Evolutionary conservation across 2,329 filamentous ascomycete species (phyloP).

Genomic region (Magnaporthales sp.): DNA sequence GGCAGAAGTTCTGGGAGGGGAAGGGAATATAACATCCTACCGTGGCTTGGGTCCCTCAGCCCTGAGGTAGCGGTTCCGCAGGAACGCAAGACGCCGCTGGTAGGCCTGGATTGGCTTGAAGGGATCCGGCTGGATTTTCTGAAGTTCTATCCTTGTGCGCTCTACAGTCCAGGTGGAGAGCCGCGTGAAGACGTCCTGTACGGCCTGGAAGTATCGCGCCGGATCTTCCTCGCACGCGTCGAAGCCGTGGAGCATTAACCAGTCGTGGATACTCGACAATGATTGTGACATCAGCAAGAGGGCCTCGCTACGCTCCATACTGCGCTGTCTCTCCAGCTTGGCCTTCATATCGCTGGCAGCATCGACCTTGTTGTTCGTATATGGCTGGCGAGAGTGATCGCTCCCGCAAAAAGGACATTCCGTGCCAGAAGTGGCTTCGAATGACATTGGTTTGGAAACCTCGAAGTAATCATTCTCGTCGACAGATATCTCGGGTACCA

Average conservation of each 20-base stretch:
- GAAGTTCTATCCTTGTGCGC: neutral
- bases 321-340: neutral
- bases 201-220: neutral
- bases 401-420: neutral
- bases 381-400: neutral
- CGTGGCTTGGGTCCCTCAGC: neutral
- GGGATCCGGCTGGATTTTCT: neutral
- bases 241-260: slow-evolving; percentile 3
- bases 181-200: neutral
- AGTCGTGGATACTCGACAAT: neutral
- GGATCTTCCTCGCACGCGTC: slow-evolving; percentile 1
- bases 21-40: neutral
- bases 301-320: neutral
- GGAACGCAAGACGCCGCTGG: neutral
- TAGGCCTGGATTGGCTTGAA: neutral
- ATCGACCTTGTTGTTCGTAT: neutral
- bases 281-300: slow-evolving; percentile 1
- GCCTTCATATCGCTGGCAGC: neutral
- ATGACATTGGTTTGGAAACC: neutral
- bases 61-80: neutral
- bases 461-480: neutral
- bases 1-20: neutral
- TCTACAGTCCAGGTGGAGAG: neutral
- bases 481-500: neutral
- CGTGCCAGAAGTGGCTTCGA: neutral